Evolutionary conservation across 2,329 filamentous ascomycete species (phyloP), one percentile per base, ranked within the genome.

Genomic region (Sporothrix schenckii): DNA sequence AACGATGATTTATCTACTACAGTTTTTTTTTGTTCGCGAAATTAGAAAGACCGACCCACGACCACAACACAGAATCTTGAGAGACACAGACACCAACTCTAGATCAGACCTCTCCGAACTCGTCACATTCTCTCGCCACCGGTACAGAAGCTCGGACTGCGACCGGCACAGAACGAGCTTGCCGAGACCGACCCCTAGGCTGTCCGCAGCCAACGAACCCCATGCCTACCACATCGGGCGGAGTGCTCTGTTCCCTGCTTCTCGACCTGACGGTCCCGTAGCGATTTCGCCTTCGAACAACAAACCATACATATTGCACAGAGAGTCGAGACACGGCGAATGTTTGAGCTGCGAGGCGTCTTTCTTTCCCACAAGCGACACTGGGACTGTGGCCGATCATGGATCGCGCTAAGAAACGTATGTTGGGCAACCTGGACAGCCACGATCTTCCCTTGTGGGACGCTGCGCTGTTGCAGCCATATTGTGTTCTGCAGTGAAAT

Each of bases 371-470:
- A 58, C 66, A 58, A 56, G 47, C 34, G 50, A 60, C 72, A 74
- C 58, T 60, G 53, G 71, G 71, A 72, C 66, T 67, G 71, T 80
- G 79, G 78, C 82, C 80, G 79, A 78, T 74, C 76, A 90, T 90
- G 88, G 87, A 89, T 84, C 87, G 88, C 81, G 82, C 83, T 81
- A 87, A 86, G 78, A 88, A 88, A 83, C 86, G 88, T 89, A 75
- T 75, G 86, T 79, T 21, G 61, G 16, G 19, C 11, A 21, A 14
- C 16, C 13, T 58, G 14, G 19, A 49, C 9, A 49, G 39, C 34
- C 39, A 63, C 30, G n/a, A 44, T 11, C 39, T 11, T n/a, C 13
- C 39, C 13, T 27, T 47, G 19, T 14, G n/a, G 13, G 39, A 60
- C 21, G 14, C 39, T 44, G 21, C n/a, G 34, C 27, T 63, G 58